Conservation (phyloP, 768 basidiomycete genomes). For the Pluteus cervinus region DNA sequence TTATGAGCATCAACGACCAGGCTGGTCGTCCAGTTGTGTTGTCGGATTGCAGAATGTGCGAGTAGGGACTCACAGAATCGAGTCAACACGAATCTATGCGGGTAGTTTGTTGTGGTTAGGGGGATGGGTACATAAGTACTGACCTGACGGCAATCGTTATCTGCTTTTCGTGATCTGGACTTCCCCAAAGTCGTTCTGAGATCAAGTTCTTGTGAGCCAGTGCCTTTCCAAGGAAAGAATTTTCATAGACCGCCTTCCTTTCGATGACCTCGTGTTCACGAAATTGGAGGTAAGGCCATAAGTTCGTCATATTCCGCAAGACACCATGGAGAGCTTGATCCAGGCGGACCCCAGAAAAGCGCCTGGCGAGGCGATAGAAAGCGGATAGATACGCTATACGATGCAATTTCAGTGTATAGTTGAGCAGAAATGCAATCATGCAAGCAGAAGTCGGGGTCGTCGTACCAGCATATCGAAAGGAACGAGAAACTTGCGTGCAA, state of each 20-base stretch:
- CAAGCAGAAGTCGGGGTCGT: constrained; percentile 11
- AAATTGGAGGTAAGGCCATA: constrained; percentile 66
- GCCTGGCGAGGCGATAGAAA: constrained; percentile 32
- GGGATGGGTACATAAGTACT: no score
- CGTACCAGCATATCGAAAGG: constrained; percentile 60
- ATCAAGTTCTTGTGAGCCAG: constrained; percentile 31
- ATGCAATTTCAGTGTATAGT: neutral
- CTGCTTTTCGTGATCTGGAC: constrained; percentile 55
- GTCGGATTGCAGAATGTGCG: constrained; percentile 49
- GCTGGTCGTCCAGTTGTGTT: constrained; percentile 28
- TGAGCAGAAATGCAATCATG: constrained; percentile 5
- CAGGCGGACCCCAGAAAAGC: constrained; percentile 48
- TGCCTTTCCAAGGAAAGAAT: constrained; percentile 44
- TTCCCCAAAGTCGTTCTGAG: constrained; percentile 46
- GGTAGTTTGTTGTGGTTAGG: no score
- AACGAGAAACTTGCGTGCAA: constrained; percentile 51
- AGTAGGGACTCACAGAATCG: no score
- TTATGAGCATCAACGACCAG: constrained; percentile 44
- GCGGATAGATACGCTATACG: constrained; percentile 60
- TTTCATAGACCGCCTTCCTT: constrained; percentile 33
- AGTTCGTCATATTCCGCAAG: constrained; percentile 45
- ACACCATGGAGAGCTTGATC: constrained; percentile 22
- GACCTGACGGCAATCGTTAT: constrained; percentile 52
- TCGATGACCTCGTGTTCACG: constrained; percentile 37
- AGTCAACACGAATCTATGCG: constrained; percentile 55